Evolutionary conservation across 495 filamentous ascomycete genomes (phyloP).

Genomic region (Durotheca rogersii): DNA sequence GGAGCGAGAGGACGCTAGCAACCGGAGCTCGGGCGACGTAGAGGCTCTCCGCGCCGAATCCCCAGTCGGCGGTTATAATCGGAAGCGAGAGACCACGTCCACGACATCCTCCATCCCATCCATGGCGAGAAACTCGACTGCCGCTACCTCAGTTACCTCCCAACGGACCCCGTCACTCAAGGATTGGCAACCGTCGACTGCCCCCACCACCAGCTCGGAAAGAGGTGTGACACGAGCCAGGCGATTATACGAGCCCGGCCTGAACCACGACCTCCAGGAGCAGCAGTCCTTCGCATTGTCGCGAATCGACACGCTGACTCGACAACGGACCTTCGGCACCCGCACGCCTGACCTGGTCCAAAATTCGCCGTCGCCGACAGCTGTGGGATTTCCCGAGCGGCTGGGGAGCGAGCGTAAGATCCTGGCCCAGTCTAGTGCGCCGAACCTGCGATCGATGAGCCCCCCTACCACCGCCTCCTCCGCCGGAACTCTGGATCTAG

Average conservation of each 20-base stretch:
- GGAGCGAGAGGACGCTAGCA: constrained; percentile 43
- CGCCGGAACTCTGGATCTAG: constrained; percentile 30
- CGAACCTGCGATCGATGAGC: constrained; percentile 47
- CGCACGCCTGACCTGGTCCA: constrained; percentile 48
- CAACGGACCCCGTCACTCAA: constrained; percentile 57
- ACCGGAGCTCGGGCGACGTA: constrained; percentile 30
- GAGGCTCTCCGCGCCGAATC: constrained; percentile 56
- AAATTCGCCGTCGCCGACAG: constrained; percentile 37
- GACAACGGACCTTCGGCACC: constrained; percentile 54
- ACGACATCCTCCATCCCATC: constrained; percentile 78
- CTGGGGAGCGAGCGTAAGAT: constrained; percentile 39
- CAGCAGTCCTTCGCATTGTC: constrained; percentile 74
- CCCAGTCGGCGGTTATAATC: constrained; percentile 62
- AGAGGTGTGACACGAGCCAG: constrained; percentile 64
- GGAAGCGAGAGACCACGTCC: constrained; percentile 79
- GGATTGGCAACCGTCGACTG: constrained; percentile 45
- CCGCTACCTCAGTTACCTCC: constrained; percentile 85
- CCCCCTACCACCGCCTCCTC: constrained; percentile 39
- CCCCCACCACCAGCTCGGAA: constrained; percentile 41
- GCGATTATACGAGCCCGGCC: constrained; percentile 80
- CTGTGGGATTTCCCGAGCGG: constrained; percentile 36
- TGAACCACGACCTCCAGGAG: constrained; percentile 77
- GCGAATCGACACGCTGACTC: constrained; percentile 73
- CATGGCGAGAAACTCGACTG: constrained; percentile 75
- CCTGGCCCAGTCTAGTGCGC: constrained; percentile 49